Evolutionary conservation across 768 basidiomycete genomes (phyloP), one percentile per base, ranked within the genome.

Genomic region (Stropharia rugosoannulata): DNA sequence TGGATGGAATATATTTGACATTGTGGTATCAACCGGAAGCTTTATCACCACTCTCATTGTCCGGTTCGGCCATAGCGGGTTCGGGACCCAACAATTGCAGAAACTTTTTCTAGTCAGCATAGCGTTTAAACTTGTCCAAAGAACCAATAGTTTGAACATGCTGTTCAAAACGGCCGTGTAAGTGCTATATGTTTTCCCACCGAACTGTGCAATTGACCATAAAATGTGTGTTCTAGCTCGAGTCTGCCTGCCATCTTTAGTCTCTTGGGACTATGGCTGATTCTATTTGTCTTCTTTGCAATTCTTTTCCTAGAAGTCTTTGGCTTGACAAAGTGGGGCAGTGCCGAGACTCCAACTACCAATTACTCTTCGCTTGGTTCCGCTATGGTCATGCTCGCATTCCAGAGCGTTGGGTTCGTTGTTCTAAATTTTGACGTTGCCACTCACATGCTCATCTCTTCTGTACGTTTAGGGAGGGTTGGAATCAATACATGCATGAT

Each of bases 401-500:
- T 97, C 72, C 93, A 93, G 83, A 95, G 89, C 57, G 90, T 91
- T 32, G 95, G 95, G 94, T 95, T 68, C 60, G 84, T 74, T 12
- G 11, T 60, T 18, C 57, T 32, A 35, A 37, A 36, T 43, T 46
- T 52, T n/a, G 37, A 19, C 44, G 39, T 39, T 46, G 19, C 18
- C 19, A 55, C 6, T 47, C 27, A 42, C 39, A 18, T 52, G 46
- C 49, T 49, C 44, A 66, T 37, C 55, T 61, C 29, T 61, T 49
- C 44, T 44, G 51, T 27, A 15, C 15, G 50, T 60, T 6, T 60
- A 95, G 95, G 8, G 95, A 98, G 69, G 93, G 87, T 0, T 98
- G 96, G 96, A 98, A 98, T 67, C 85, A 88, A 62, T 97, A 88
- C 68, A 98, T 98, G 96, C 95, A 98, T 67, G 92, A 98, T 72